A percentile compares a stretch with the other conserved stretches of the same genome.
These are phyloP conservation scores for Penicillium parvum DNA, from an alignment of 495 filamentous ascomycete species.

Conservation along the genomic window DNA sequence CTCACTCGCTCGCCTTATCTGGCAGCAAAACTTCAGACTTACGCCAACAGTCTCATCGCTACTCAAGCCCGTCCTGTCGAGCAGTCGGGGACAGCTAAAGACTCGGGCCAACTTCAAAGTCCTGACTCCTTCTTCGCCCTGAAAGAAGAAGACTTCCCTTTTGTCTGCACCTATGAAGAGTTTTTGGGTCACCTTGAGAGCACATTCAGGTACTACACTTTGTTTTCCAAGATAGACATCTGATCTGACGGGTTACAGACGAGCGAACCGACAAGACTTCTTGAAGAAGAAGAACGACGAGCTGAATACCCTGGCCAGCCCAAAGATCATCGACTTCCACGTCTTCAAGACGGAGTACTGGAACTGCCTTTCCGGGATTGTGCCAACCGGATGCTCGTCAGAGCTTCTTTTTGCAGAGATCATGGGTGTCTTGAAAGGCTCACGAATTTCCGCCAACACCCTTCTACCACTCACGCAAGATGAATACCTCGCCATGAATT, in stretches of 20 bases:
- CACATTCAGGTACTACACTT: constrained; percentile 4
- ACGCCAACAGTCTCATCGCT: constrained; percentile 32
- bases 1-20: constrained; percentile 36
- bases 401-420: constrained; percentile 43
- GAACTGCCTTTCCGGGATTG: constrained; percentile 20
- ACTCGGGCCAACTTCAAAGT: background rate
- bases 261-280: constrained; percentile 14
- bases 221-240: background rate
- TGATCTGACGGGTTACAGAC: constrained; percentile 3
- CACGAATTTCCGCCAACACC: constrained; percentile 5
- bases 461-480: constrained; percentile 22
- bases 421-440: constrained; percentile 44
- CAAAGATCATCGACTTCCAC: constrained; percentile 29
- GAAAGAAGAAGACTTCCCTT: constrained; percentile 29
- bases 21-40: constrained; percentile 28
- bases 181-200: constrained; percentile 35
- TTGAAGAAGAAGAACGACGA: background rate
- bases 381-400: constrained; percentile 15
- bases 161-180: constrained; percentile 39
- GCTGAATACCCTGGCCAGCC: background rate
- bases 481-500: constrained; percentile 26
- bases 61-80: no score
- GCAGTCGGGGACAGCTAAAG: background rate
- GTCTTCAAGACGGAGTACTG: constrained; percentile 40
- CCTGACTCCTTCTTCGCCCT: constrained; percentile 20